phyloP scores from a whole-genome alignment of 176 grass and related monocot genomes.

The Oryza brachyantha region DNA sequence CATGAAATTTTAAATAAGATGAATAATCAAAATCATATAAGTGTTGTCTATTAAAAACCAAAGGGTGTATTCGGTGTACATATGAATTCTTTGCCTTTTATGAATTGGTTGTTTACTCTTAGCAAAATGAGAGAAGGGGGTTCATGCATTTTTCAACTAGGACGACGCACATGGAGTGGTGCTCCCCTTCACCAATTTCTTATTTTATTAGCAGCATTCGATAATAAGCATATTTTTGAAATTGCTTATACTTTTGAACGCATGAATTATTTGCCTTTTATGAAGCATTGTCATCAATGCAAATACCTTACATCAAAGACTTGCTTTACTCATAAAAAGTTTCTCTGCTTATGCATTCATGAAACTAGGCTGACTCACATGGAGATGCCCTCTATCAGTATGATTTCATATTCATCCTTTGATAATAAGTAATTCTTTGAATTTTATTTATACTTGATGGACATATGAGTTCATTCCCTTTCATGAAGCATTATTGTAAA shows the following conservation, averaged over 20 bases:
- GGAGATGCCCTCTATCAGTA: not conserved
- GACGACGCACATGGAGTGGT: not conserved
- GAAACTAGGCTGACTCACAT: constrained; percentile 7
- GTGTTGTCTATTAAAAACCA: no score
- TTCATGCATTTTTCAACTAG: not conserved
- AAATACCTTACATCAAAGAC: not conserved
- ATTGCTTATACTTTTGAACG: not conserved
- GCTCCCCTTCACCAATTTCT: not conserved
- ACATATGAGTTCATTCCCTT: not conserved
- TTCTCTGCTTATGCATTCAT: not conserved
- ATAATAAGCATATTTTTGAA: not conserved
- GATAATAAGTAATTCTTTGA: not conserved
- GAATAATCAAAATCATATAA: no score
- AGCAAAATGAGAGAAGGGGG: no score
- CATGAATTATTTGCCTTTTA: not conserved
- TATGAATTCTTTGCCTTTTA: no score
- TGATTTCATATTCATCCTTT: not conserved
- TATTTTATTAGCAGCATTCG: not conserved
- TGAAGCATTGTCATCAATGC: not conserved
- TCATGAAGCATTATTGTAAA: not conserved
- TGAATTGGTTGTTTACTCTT: no score
- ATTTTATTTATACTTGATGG: not conserved
- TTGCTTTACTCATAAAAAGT: not conserved
- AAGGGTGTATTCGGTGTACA: no score
- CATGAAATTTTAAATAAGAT: no score